A percentile compares a stretch with the other conserved stretches of the same genome.
These are phyloP conservation scores for Brassica carinata DNA, from an alignment of 345 rosid species.

Conservation along the genomic window DNA sequence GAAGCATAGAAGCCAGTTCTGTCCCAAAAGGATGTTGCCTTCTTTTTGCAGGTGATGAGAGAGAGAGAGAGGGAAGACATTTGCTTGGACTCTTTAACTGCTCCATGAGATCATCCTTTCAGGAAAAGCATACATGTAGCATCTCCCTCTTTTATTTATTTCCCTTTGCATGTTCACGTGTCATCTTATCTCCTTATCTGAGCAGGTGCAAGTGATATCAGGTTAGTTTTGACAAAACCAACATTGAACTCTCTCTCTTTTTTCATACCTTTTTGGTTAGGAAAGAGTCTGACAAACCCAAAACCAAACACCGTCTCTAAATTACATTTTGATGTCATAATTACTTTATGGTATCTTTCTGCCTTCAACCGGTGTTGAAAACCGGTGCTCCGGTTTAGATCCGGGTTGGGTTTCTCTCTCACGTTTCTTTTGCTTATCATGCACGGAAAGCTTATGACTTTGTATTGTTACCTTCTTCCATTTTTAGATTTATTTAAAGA, in stretches of 20 bases:
- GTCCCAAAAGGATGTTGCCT: conserved; percentile 26
- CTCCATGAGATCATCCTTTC: neutral
- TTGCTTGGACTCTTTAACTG: conserved; percentile 16
- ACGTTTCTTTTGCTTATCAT: conserved; percentile 28
- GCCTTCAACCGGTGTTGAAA: conserved; percentile 44
- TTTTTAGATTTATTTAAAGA: neutral
- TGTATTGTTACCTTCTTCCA: neutral
- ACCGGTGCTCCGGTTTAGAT: conserved; percentile 6
- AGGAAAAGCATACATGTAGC: neutral
- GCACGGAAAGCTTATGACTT: conserved; percentile 1
- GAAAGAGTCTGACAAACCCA: neutral
- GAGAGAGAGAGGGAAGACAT: neutral
- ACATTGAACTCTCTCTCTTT: neutral
- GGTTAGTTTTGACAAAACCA: conserved; percentile 24
- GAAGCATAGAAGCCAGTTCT: conserved; percentile 14
- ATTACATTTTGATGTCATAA: too few species aligned
- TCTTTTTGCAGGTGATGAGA: conserved; percentile 25
- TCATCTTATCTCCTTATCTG: conserved; percentile 31
- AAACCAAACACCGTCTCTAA: neutral
- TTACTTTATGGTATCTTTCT: conserved; percentile 42
- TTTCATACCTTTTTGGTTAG: conserved; percentile 6
- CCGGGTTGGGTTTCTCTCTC: neutral
- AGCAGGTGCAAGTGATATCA: conserved; percentile 36
- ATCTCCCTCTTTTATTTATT: conserved; percentile 2
- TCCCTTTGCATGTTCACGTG: conserved; percentile 5